Percentiles rank a stretch among this genome's conserved stretches.
Evolutionary conservation across 495 filamentous ascomycete genomes (phyloP).

Genomic region (Xylaria telfairii): DNA sequence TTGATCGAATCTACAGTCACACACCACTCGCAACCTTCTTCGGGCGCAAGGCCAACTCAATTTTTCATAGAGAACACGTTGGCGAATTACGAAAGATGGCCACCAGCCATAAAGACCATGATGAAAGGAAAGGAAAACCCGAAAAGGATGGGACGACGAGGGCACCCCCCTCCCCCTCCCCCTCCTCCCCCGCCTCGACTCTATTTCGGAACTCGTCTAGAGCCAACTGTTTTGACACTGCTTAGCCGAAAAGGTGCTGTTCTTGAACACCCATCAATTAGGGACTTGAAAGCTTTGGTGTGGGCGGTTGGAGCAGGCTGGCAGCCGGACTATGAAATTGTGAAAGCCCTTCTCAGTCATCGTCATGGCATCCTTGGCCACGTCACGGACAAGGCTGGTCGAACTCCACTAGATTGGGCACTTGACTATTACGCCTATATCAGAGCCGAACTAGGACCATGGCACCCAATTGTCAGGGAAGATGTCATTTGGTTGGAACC

Average conservation of each 20-base stretch:
- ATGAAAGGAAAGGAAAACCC: background rate
- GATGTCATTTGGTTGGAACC: conserved; percentile 12
- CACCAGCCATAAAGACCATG: background rate
- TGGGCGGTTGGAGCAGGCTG: background rate
- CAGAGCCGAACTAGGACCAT: background rate
- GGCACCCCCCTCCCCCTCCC: background rate
- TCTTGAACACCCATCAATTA: background rate
- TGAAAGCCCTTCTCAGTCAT: background rate
- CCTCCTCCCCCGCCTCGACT: too few relatives aligned
- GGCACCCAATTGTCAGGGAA: background rate
- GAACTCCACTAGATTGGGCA: conserved; percentile 1
- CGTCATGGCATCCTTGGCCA: background rate
- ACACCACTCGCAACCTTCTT: background rate
- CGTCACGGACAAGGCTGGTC: background rate
- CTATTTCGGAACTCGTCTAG: background rate
- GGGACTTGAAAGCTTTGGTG: background rate
- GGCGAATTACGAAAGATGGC: background rate
- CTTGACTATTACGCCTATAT: conserved; percentile 3
- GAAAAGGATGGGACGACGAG: background rate
- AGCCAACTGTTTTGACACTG: background rate
- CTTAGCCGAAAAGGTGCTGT: background rate
- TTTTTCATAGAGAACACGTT: background rate
- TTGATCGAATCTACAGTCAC: background rate
- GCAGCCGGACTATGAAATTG: background rate
- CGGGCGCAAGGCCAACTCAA: background rate